Base-by-base conservation (phyloP, 164 flowering plant genomes). In the Magnolia officinalis region DNA sequence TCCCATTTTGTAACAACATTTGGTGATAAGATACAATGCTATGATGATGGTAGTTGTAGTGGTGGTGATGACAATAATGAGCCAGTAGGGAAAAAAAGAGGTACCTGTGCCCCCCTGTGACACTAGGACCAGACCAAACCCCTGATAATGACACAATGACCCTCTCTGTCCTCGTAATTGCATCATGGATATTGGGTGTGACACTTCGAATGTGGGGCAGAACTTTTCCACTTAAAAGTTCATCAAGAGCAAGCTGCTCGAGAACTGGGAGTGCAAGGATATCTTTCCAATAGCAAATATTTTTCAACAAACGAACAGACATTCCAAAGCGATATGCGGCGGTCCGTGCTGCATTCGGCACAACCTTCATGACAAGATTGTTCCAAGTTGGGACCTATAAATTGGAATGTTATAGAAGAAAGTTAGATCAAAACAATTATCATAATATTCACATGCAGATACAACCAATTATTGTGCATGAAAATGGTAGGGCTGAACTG, bases 311-410 rank as follows among this genome's bases (percentile, higher is more conserved):
- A 76, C 98, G 97, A 79, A 94, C 85, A 71, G 97, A 85, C 78
- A 83, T 79, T 19, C 99, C 98, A 90, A 94, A 96, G 18, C 88
- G 85, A 80, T 94, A 94, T 73, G 98, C 99, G 29, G 93, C 96
- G 73, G 91, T 68, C 77, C 89, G 82, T 45, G 96, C 92, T 5
- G 98, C 92, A 81, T 85, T 81, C 37, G 99, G 97, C 67, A 96
- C 98, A 70, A 94, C 90, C 77, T 87, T 88, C 82, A 90, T 67
- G 10, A 88, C 89, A 71, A 83, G 84, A 19, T 90, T 82, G 76
- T 83, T 88, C 99, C 98, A 96, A 49, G 90, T 86, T 31, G 99
- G 99, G 72, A 96, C 91, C 99, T 96, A 77, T 19, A n/a, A 72
- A 18, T 67, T 29, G 23, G 74, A 4, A 71, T 50, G 24, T 11